Conservation (phyloP, 2,329 filamentous ascomycete species). For the Fusarium fracticaudum region DNA sequence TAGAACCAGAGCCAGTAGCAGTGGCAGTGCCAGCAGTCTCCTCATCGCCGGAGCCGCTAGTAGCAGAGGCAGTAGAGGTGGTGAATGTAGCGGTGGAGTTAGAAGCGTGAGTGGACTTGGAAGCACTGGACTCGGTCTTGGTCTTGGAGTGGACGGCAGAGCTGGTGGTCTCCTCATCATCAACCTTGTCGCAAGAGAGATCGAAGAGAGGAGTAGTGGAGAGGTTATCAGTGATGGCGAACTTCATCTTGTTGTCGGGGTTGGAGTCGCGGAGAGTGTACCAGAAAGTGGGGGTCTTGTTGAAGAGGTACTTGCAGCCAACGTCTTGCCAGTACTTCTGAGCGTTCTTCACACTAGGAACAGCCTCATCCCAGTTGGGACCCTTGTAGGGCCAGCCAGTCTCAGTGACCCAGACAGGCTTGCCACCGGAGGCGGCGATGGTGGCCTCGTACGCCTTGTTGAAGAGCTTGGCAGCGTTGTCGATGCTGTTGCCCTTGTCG, state of each 20-base stretch:
- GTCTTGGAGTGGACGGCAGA: constrained; percentile 34
- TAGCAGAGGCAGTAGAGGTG: constrained; percentile 49
- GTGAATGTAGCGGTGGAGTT: constrained; percentile 53
- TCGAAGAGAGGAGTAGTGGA: constrained; percentile 62
- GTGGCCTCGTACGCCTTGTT: constrained; percentile 57
- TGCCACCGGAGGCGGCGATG: constrained; percentile 57
- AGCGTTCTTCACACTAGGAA: constrained; percentile 65
- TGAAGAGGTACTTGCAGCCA: constrained; percentile 67
- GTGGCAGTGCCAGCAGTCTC: constrained; percentile 53
- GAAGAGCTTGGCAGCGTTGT: constrained; percentile 65
- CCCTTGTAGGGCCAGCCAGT: constrained; percentile 72
- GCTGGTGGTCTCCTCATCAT: constrained; percentile 31
- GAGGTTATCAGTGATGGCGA: constrained; percentile 64
- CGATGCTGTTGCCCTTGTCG: constrained; percentile 64
- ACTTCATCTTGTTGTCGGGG: constrained; percentile 67
- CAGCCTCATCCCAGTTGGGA: constrained; percentile 62
- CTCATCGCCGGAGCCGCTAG: constrained; percentile 61
- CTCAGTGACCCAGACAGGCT: constrained; percentile 71
- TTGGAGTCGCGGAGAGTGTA: constrained; percentile 70
- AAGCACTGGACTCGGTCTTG: constrained; percentile 18
- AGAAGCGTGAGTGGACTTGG: constrained; percentile 18
- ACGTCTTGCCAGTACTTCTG: constrained; percentile 71
- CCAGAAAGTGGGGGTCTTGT: constrained; percentile 67
- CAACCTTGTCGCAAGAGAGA: constrained; percentile 60
- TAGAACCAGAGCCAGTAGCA: constrained; percentile 14